A percentile compares a stretch with the other conserved stretches of the same genome.
Evolutionary conservation across 179 eudicot species (phyloP).

Genomic region (Pouteria campechiana): DNA sequence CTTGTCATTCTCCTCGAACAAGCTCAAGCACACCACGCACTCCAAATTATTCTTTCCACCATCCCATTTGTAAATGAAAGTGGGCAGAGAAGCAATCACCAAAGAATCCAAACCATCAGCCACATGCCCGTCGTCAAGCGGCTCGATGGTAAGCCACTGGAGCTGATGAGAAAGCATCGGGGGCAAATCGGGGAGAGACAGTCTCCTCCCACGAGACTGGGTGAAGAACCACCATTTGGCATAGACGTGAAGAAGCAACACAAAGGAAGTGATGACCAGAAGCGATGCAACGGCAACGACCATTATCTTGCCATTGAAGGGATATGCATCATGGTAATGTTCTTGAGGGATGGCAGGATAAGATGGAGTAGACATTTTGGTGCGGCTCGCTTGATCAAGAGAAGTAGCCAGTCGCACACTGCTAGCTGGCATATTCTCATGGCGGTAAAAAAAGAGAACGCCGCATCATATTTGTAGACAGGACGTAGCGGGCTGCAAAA

Average conservation of each 20-base stretch:
- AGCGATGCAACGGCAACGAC: conserved; percentile 43
- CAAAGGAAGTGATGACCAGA: conserved; percentile 45
- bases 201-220: conserved; percentile 17
- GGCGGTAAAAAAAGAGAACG: background rate
- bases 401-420: background rate
- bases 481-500: background rate
- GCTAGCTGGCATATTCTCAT: too few relatives aligned
- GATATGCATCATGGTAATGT: too few relatives aligned
- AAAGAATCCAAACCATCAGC: conserved; percentile 28
- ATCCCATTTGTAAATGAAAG: conserved; percentile 13
- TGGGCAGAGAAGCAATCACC: conserved; percentile 30
- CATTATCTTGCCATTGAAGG: conserved; percentile 34
- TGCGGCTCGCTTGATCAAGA: conserved; percentile 7
- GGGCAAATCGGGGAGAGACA: conserved; percentile 3
- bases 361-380: conserved; percentile 4
- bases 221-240: conserved; percentile 45
- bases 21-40: conserved; percentile 47
- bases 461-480: background rate
- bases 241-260: conserved; percentile 47
- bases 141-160: conserved; percentile 13
- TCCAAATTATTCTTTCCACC: conserved; percentile 15
- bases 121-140: background rate
- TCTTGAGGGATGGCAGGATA: conserved; percentile 6
- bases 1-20: conserved; percentile 35
- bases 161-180: conserved; percentile 8